A percentile compares a stretch with the other conserved stretches of the same genome.
Evolutionary conservation across 139 green algal species (phyloP).

Genomic region (Marvania coccoides): DNA sequence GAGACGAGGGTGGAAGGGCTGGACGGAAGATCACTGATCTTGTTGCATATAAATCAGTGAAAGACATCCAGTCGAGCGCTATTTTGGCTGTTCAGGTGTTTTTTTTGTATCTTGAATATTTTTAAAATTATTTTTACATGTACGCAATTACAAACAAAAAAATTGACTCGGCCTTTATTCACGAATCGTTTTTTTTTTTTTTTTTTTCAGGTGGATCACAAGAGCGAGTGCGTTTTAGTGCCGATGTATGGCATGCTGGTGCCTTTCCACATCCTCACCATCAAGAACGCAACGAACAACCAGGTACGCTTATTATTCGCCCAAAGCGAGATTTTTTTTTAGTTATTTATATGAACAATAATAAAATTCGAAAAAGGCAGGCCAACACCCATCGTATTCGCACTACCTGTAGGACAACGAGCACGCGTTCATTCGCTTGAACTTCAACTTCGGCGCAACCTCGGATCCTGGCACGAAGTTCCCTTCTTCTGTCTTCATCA

Average conservation of each 20-base stretch:
- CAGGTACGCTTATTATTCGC: slow-evolving; percentile 19
- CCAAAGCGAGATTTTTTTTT: no score
- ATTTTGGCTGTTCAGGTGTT: slow-evolving; percentile 66
- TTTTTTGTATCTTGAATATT: background rate
- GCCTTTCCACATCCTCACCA: slow-evolving; percentile 93
- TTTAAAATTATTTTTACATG: background rate
- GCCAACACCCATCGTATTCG: background rate
- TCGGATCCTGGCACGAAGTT: slow-evolving; percentile 69
- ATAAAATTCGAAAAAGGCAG: no score
- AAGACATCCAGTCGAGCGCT: slow-evolving; percentile 54
- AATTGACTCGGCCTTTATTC: no score
- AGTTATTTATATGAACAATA: no score
- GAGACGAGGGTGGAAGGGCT: background rate
- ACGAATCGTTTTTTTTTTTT: background rate
- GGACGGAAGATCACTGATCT: slow-evolving; percentile 52
- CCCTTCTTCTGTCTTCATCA: slow-evolving; percentile 72
- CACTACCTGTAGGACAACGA: slow-evolving; percentile 55
- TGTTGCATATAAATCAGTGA: slow-evolving; percentile 61
- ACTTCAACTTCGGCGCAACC: slow-evolving; percentile 77
- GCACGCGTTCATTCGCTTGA: slow-evolving; percentile 82
- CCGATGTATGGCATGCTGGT: slow-evolving; percentile 95
- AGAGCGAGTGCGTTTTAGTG: slow-evolving; percentile 81
- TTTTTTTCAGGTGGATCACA: slow-evolving; percentile 49
- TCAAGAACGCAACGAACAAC: slow-evolving; percentile 77
- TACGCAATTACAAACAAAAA: no score